Conservation (phyloP, 805 yeast genomes). For the Candida piceae region DNA sequence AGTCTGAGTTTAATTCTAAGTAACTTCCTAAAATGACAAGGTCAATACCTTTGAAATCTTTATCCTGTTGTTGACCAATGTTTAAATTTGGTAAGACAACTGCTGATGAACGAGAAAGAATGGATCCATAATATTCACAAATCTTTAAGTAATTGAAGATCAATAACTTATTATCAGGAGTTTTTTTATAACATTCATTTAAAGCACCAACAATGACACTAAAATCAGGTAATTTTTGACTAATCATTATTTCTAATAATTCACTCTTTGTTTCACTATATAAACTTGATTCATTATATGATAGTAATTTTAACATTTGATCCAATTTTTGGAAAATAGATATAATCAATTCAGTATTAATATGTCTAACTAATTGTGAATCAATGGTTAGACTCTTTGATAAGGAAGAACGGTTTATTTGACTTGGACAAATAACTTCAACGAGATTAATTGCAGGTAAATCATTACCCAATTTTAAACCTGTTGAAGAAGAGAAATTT, state of each 20-base stretch:
- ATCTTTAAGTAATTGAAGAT: constrained; percentile 43
- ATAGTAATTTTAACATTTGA: constrained; percentile 26
- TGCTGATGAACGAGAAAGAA: constrained; percentile 15
- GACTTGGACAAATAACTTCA: constrained; percentile 61
- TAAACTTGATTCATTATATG: constrained; percentile 12
- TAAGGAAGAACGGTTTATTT: constrained; percentile 53
- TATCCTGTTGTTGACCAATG: constrained; percentile 24
- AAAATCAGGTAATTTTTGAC: constrained; percentile 44
- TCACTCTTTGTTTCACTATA: constrained; percentile 15
- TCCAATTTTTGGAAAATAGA: constrained; percentile 51
- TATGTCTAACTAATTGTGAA: constrained; percentile 50
- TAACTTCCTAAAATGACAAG: constrained; percentile 53
- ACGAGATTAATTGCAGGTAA: constrained; percentile 30
- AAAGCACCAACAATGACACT: constrained; percentile 38
- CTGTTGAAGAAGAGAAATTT: constrained; percentile 2
- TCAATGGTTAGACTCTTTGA: constrained; percentile 53
- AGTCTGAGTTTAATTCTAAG: constrained; percentile 53
- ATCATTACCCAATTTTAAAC: not conserved
- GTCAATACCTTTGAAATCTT: constrained; percentile 45
- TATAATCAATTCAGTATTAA: constrained; percentile 55
- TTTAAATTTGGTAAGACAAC: constrained; percentile 16
- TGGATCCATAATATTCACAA: constrained; percentile 20
- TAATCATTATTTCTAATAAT: constrained; percentile 19
- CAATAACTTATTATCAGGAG: constrained; percentile 39
- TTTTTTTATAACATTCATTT: constrained; percentile 34